These are phyloP conservation scores for Podospora pseudocomata DNA, from an alignment of 495 filamentous ascomycete genomes.

Conservation along the genomic window DNA sequence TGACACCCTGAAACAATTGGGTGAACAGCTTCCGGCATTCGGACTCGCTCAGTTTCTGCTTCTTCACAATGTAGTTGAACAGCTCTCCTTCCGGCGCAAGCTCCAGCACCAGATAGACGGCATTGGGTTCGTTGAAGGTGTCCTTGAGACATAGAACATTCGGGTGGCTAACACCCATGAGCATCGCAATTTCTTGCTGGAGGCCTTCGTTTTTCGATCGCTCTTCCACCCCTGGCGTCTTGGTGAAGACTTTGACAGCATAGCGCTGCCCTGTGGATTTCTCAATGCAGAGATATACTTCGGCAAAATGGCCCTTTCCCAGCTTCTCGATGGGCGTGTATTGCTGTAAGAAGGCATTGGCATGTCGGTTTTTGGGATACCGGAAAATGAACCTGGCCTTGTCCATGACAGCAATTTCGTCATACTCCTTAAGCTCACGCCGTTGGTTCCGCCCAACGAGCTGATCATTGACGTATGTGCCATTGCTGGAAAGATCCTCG, in stretches of 20 bases:
- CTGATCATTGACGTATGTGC: slow-evolving; percentile 91
- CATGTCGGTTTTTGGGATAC: slow-evolving; percentile 72
- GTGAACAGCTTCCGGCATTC: slow-evolving; percentile 83
- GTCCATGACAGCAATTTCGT: slow-evolving; percentile 82
- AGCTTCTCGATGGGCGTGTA: slow-evolving; percentile 82
- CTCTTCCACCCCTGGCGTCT: slow-evolving; percentile 71
- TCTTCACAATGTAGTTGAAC: slow-evolving; percentile 89
- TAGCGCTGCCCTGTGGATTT: slow-evolving; percentile 76
- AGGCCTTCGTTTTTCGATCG: slow-evolving; percentile 76
- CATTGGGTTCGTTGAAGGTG: slow-evolving; percentile 87
- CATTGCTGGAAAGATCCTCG: slow-evolving; percentile 93
- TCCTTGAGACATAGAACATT: slow-evolving; percentile 92
- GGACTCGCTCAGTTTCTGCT: slow-evolving; percentile 77
- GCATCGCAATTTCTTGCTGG: slow-evolving; percentile 91
- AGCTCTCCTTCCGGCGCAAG: slow-evolving; percentile 89
- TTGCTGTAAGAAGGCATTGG: slow-evolving; percentile 77
- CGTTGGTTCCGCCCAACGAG: slow-evolving; percentile 88
- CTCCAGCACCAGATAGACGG: slow-evolving; percentile 89
- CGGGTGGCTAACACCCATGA: slow-evolving; percentile 96
- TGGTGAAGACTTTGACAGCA: slow-evolving; percentile 93
- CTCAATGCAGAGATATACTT: slow-evolving; percentile 87
- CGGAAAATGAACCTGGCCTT: slow-evolving; percentile 84
- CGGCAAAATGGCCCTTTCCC: slow-evolving; percentile 95
- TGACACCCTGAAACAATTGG: slow-evolving; percentile 89
- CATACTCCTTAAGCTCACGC: slow-evolving; percentile 78